Evolutionary conservation across 2,329 filamentous ascomycete species (phyloP).

Genomic region (Colletotrichum liaoningense): DNA sequence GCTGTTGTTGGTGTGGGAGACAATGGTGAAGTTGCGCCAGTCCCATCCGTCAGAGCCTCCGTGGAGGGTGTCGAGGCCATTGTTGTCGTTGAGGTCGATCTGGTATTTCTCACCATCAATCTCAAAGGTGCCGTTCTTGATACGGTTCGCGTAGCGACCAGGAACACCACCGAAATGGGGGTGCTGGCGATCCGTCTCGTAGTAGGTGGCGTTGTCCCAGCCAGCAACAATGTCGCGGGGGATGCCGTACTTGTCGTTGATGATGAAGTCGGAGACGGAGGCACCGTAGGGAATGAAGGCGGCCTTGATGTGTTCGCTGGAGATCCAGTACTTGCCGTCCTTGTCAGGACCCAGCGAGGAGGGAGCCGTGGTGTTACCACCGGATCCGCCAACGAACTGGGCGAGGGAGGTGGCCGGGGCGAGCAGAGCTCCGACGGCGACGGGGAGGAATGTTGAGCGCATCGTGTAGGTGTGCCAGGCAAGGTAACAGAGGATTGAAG

Average conservation of each 20-base stretch:
- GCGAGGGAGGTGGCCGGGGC: conserved; percentile 46
- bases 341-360: conserved; percentile 57
- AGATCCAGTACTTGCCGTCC: conserved; percentile 79
- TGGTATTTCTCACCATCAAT: conserved; percentile 73
- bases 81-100: conserved; percentile 72
- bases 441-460: conserved; percentile 27
- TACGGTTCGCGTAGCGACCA: conserved; percentile 84
- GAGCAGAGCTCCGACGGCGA: conserved; percentile 34
- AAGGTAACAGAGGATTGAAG: conserved; percentile 26
- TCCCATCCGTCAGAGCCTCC: conserved; percentile 81
- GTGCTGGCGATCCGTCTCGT: conserved; percentile 72
- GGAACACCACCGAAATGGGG: conserved; percentile 79
- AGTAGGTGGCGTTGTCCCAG: conserved; percentile 81
- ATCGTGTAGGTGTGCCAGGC: conserved; percentile 23
- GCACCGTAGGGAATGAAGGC: conserved; percentile 81
- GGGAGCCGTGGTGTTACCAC: conserved; percentile 37
- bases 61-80: conserved; percentile 74
- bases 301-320: conserved; percentile 73
- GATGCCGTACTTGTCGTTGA: conserved; percentile 76
- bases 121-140: conserved; percentile 79
- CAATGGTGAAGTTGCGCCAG: conserved; percentile 81
- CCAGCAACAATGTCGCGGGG: conserved; percentile 78
- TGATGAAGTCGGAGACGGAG: conserved; percentile 76
- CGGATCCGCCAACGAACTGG: conserved; percentile 38
- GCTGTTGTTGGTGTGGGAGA: conserved; percentile 72